Percentiles rank a stretch among this genome's conserved stretches.
phyloP scores from a whole-genome alignment of 2,329 filamentous ascomycete species.

The Hypoxylon sp. region DNA sequence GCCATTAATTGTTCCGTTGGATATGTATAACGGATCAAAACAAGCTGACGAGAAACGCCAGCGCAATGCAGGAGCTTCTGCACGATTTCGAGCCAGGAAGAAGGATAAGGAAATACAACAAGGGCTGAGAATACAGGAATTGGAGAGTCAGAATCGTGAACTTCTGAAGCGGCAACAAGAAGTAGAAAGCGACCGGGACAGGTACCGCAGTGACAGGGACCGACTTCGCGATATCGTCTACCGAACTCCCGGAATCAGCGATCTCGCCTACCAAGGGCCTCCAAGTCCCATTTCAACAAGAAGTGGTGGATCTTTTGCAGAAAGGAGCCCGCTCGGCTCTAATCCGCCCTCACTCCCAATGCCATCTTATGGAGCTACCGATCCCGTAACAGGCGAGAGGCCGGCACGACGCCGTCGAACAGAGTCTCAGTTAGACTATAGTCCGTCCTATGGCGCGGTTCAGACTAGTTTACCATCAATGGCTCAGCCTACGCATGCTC shows the following conservation, averaged over 20 bases:
- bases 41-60: conserved; percentile 88
- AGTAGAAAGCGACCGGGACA: conserved; percentile 75
- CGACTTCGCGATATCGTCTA: conserved; percentile 77
- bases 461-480: conserved; percentile 61
- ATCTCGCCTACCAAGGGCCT: conserved; percentile 66
- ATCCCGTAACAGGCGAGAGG: conserved; percentile 62
- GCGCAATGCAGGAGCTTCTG: conserved; percentile 87
- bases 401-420: conserved; percentile 64
- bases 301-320: conserved; percentile 56
- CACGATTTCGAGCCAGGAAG: conserved; percentile 83
- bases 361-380: conserved; percentile 57
- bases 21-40: conserved; percentile 85
- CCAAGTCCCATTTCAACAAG: conserved; percentile 64
- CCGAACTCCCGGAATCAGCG: conserved; percentile 70
- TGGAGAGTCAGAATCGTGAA: conserved; percentile 79
- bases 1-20: conserved; percentile 75
- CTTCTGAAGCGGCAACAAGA: conserved; percentile 68
- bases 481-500: conserved; percentile 56
- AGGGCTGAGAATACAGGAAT: conserved; percentile 75
- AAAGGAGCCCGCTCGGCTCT: conserved; percentile 56
- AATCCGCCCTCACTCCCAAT: conserved; percentile 47
- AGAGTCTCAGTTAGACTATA: conserved; percentile 63
- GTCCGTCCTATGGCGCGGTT: conserved; percentile 58
- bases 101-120: conserved; percentile 87
- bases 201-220: conserved; percentile 80